Evolutionary conservation across 2,329 filamentous ascomycete species (phyloP).

Genomic region (Zelopaecilomyces penicillatus): DNA sequence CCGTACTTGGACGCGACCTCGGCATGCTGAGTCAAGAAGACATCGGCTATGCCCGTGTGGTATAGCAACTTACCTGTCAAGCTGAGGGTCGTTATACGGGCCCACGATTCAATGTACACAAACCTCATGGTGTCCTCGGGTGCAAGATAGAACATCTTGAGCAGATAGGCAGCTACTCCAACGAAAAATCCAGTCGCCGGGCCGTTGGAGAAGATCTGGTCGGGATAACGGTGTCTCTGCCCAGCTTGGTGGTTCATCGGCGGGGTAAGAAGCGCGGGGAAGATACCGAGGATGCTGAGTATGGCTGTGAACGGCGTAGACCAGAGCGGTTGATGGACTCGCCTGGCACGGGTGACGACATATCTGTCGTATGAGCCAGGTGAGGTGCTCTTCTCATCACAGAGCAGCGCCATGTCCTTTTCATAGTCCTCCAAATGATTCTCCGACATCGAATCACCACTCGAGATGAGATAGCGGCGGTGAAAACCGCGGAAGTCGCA

Average conservation of each 20-base stretch:
- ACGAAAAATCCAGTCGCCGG: slow-evolving; percentile 82
- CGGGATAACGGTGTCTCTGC: slow-evolving; percentile 44
- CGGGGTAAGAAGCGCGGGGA: slow-evolving; percentile 43
- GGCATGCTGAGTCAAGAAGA: slow-evolving; percentile 77
- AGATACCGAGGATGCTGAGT: slow-evolving; percentile 54
- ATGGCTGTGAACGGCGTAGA: slow-evolving; percentile 65
- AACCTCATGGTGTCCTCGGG: slow-evolving; percentile 55
- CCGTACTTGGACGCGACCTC: slow-evolving; percentile 44
- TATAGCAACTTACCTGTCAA: slow-evolving; percentile 73
- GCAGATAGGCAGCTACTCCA: slow-evolving; percentile 37
- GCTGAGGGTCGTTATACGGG: slow-evolving; percentile 73
- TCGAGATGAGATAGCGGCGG: slow-evolving; percentile 74
- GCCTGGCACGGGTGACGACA: slow-evolving; percentile 65
- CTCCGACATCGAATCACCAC: slow-evolving; percentile 62
- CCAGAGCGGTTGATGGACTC: slow-evolving; percentile 70
- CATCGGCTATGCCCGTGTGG: slow-evolving; percentile 56
- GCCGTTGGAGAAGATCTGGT: slow-evolving; percentile 77
- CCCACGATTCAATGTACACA: slow-evolving; percentile 90
- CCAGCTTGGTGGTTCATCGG: slow-evolving; percentile 14
- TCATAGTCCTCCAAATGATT: slow-evolving; percentile 54
- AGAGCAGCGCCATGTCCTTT: slow-evolving; percentile 20
- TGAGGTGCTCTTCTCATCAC: slow-evolving; percentile 9
- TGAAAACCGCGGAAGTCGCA: slow-evolving; percentile 45
- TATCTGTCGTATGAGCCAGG: slow-evolving; percentile 53
- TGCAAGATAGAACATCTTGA: slow-evolving; percentile 38